Conservation (phyloP, 2,329 filamentous ascomycete genomes). For the Ambrosiella xylebori region DNA sequence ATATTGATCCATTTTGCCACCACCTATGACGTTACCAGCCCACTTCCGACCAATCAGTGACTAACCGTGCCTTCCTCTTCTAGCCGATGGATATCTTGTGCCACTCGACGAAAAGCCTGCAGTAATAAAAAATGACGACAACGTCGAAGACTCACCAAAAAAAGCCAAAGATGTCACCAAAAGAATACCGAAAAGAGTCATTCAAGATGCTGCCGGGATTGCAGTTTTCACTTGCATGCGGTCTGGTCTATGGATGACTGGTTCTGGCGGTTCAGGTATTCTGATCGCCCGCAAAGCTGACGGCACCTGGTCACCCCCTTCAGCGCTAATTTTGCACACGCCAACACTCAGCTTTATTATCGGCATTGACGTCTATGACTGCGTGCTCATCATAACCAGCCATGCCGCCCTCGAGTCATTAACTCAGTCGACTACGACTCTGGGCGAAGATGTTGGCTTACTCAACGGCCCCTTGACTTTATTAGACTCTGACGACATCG, state of each 20-base stretch:
- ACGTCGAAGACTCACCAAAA: slow-evolving; percentile 26
- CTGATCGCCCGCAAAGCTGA: slow-evolving; percentile 71
- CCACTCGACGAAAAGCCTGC: slow-evolving; percentile 23
- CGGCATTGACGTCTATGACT: slow-evolving; percentile 91
- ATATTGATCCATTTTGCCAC: neutral
- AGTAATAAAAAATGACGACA: slow-evolving; percentile 12
- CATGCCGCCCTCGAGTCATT: slow-evolving; percentile 71
- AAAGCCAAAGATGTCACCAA: slow-evolving; percentile 32
- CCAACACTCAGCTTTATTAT: slow-evolving; percentile 76
- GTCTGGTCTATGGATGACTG: slow-evolving; percentile 78
- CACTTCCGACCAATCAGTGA: neutral
- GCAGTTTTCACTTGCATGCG: slow-evolving; percentile 95
- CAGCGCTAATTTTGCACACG: slow-evolving; percentile 79
- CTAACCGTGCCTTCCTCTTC: slow-evolving; percentile 5
- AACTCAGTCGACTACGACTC: slow-evolving; percentile 57
- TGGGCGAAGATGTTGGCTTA: slow-evolving; percentile 67
- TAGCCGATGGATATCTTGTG: slow-evolving; percentile 40
- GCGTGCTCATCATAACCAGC: slow-evolving; percentile 82
- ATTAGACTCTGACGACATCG: slow-evolving; percentile 33
- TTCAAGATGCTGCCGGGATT: slow-evolving; percentile 75
- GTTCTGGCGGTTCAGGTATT: slow-evolving; percentile 77
- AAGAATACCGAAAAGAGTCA: slow-evolving; percentile 73
- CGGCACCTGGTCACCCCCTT: slow-evolving; percentile 80
- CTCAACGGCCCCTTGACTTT: slow-evolving; percentile 56
- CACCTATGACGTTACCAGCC: neutral